Evolutionary conservation across 2,329 filamentous ascomycete genomes (phyloP), one percentile per base, ranked within the genome.

Genomic region (Myriosclerotinia curreyana): DNA sequence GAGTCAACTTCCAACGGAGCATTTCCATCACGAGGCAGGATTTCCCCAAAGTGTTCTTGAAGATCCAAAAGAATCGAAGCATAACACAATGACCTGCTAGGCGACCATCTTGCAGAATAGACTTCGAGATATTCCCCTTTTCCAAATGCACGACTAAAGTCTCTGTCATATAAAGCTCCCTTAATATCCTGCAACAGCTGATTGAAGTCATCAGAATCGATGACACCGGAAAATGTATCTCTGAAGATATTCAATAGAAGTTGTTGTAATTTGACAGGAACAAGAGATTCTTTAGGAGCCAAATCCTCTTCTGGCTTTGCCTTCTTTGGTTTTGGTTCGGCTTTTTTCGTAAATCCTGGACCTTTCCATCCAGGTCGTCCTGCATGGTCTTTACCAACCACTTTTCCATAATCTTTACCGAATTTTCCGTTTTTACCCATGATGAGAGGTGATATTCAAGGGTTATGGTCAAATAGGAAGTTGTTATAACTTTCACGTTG

Each of bases 71-170:
- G 56, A n/a, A 87, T 76, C 3, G 77, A 73, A n/a, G 86, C 80
- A 77, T 98, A 98, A 67, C 88, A 91, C 60, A 98, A 78, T 0
- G 92, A 90, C 61, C 95, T 82, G 60, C 90, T 89, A 1, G 94
- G 91, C 76, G 92, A 96, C 93, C 94, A 99, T 71, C 95, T 81
- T 62, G 91, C 85, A 11, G 92, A 91, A 79, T 99, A 99, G 12
- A 89, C 90, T 66, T 89, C 85, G 22, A 97, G 82, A 70, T 88
- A 84, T 52, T 89, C 85, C 63, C 85, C 81, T 53, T 81, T 81
- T 0, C 86, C 86, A 77, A 98, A 99, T 0, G 94, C 94, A 20
- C 80, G 78, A 15, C 82, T 81, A 76, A 98, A 98, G 75, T 98
- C 91, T 40, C 95, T 86, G 65, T 90, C 87, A 75, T 89, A 98